phyloP scores from a whole-genome alignment of 1,284 basidiomycete species.

The Fomitopsis pinicola region DNA sequence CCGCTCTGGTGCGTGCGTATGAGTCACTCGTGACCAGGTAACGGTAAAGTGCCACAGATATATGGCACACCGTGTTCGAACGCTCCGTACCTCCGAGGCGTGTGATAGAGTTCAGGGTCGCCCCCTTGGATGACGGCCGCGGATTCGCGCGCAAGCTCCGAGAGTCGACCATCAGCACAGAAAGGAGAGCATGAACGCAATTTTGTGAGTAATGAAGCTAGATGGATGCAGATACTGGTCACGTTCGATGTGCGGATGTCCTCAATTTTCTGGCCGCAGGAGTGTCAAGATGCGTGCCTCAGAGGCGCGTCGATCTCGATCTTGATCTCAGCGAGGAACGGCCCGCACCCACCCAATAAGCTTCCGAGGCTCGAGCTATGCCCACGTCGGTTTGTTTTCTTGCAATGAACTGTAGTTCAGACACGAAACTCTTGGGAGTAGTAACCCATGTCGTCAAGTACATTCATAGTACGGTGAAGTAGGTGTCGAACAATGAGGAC shows the following conservation, averaged over 20 bases:
- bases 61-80: background rate
- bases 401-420: too few species aligned
- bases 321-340: background rate
- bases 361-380: too few species aligned
- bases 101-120: background rate
- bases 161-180: constrained; percentile 10
- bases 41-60: background rate
- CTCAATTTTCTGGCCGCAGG: background rate
- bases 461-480: background rate
- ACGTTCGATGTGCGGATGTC: background rate
- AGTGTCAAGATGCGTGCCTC: background rate
- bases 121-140: constrained; percentile 6
- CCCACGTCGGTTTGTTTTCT: too few species aligned
- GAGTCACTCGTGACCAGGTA: background rate
- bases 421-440: too few species aligned
- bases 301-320: background rate
- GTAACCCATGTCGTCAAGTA: too few species aligned
- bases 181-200: background rate
- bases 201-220: too few species aligned
- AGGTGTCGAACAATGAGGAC: background rate
- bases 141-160: constrained; percentile 14
- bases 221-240: background rate
- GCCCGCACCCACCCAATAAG: too few species aligned
- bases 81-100: background rate
- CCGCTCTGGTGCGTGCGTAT: background rate